Evolutionary conservation across 305 asterid species (phyloP).

Genomic region (Rubia tinctorum): DNA sequence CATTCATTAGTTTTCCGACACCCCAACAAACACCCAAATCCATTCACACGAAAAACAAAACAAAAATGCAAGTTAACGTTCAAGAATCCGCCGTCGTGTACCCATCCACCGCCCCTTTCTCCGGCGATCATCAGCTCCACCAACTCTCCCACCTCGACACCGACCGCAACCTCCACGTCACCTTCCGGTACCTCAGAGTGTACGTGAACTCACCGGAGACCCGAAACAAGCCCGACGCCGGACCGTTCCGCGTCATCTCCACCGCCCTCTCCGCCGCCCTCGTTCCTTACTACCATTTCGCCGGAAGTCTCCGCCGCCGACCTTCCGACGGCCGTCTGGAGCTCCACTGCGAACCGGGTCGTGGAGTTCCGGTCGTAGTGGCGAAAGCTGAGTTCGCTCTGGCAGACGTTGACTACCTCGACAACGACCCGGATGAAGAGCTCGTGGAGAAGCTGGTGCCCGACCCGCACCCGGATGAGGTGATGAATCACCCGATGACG

Average conservation of each 20-base stretch:
- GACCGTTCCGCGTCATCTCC: constrained; percentile 68
- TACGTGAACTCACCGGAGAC: constrained; percentile 31
- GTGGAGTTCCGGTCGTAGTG: constrained; percentile 48
- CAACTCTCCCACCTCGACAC: constrained; percentile 84
- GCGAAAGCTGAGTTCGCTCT: constrained; percentile 34
- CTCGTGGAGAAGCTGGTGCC: constrained; percentile 46
- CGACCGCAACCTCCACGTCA: constrained; percentile 63
- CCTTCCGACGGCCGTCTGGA: constrained; percentile 49
- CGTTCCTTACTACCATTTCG: constrained; percentile 47
- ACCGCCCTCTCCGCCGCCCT: constrained; percentile 65
- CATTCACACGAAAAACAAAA: background rate
- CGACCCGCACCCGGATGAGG: constrained; percentile 40
- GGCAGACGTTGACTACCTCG: constrained; percentile 36
- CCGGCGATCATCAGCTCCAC: constrained; percentile 51
- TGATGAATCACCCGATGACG: constrained; percentile 39
- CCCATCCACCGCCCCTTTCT: constrained; percentile 41
- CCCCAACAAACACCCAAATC: background rate
- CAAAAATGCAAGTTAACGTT: constrained; percentile 40
- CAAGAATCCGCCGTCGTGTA: constrained; percentile 40
- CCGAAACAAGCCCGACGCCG: constrained; percentile 16
- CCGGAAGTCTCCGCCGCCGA: constrained; percentile 50
- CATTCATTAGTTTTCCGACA: background rate
- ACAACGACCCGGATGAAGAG: constrained; percentile 26
- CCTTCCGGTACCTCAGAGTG: constrained; percentile 78
- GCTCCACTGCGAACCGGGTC: constrained; percentile 48